Evolutionary conservation across 768 basidiomycete species (phyloP), one percentile per base, ranked within the genome.

Genomic region (Macrolepiota fuliginosa): DNA sequence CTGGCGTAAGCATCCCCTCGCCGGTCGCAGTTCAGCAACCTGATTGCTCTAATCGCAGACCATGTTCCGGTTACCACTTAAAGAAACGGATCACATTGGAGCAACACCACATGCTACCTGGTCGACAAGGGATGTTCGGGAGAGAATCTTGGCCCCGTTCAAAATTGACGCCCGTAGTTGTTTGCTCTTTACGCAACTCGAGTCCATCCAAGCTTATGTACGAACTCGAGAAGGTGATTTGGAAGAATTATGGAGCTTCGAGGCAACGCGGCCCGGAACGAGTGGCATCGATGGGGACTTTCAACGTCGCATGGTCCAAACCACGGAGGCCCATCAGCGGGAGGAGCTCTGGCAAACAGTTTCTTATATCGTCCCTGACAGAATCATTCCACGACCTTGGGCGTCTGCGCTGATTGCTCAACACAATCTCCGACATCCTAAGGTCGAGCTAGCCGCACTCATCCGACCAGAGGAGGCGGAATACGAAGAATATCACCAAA

Each of bases 401-500:
- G 46, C 17, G 4, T 42, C 45, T 7, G 11, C n/a, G 3, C 35
- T 61, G 15, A 49, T 54, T n/a, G 22, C 29, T 4, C 25, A 54
- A 32, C n/a, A 25, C 19, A 36, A 54, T n/a, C 59, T 53, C 42
- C 51, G 51, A 9, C 11, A 32, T 17, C 54, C 60, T 3, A 61
- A 54, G 27, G 60, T 50, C 15, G 42, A 35, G 35, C 45, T 61
- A 7, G 60, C 60, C 11, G 60, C 60, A 15, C 27, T 49, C 25
- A 61, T 61, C 46, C 35, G 60, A 49, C 53, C 53, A 11, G 32
- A 46, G 6, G 60, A 12, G 25, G 60, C 60, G 3, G 35, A 29
- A 22, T 49, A 61, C n/a, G 25, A 61, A 13, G 60, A 61, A 7
- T 61, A 61, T 12, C 60, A 61, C 3, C 53, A 69, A 71, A 54